Percentiles rank a stretch among this genome's conserved stretches.
These are phyloP conservation scores for Kwoniella bestiolae DNA, from an alignment of 768 basidiomycete genomes.

Conservation along the genomic window DNA sequence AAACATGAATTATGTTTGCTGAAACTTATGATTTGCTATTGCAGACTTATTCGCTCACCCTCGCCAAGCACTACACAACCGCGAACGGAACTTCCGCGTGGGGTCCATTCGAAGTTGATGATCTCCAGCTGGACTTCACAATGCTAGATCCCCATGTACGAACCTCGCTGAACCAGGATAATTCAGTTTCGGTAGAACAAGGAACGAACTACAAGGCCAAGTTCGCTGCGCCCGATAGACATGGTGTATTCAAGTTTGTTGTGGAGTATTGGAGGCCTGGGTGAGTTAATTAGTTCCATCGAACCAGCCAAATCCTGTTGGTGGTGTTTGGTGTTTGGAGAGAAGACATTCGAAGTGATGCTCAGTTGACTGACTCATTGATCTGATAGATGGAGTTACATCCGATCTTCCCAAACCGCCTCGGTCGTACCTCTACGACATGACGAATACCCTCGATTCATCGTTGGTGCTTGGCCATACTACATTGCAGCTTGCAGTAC, in stretches of 20 bases:
- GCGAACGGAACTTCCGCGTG: constrained; percentile 61
- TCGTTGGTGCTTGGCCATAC: constrained; percentile 94
- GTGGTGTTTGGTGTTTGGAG: too few species aligned
- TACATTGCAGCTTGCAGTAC: constrained; percentile 90
- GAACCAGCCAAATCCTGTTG: too few species aligned
- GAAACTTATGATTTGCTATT: background rate
- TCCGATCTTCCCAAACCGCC: constrained; percentile 74
- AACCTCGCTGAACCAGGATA: constrained; percentile 68
- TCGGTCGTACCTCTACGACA: constrained; percentile 91
- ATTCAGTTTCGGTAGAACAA: constrained; percentile 4
- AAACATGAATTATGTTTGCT: too few species aligned
- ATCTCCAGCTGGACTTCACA: constrained; percentile 92
- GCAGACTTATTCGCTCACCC: constrained; percentile 73
- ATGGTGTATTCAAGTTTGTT: constrained; percentile 98
- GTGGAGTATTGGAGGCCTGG: constrained; percentile 87
- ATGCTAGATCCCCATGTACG: constrained; percentile 99
- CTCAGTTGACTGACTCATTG: background rate
- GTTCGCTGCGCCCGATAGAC: constrained; percentile 90
- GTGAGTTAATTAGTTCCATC: too few species aligned
- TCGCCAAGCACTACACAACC: constrained; percentile 70
- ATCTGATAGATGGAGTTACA: constrained; percentile 68
- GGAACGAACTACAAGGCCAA: constrained; percentile 68
- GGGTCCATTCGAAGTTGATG: constrained; percentile 72
- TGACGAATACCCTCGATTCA: constrained; percentile 93
- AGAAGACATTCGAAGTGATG: too few species aligned